A percentile compares a stretch with the other conserved stretches of the same genome.
Evolutionary conservation across 164 flowering plant genomes (phyloP).

Genomic region (Sextonia rubra): DNA sequence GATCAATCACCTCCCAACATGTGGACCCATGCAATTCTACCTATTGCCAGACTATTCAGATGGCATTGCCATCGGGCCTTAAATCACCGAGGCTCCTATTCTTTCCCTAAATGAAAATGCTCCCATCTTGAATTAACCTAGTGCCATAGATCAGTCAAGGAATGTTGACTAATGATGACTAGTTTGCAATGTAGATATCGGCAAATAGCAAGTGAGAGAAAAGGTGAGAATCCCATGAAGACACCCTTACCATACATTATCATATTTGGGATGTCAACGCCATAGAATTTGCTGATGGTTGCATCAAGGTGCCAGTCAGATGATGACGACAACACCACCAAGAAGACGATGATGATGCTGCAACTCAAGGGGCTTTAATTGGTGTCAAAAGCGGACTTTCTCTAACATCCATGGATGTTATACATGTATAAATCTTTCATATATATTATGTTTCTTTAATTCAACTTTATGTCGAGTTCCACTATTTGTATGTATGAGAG

Average conservation of each 20-base stretch:
- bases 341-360: neutral
- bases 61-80: neutral
- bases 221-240: slow-evolving; percentile 94
- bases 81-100: neutral
- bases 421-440: neutral
- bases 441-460: neutral
- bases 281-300: slow-evolving; percentile 86
- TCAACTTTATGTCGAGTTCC: no score
- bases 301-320: slow-evolving; percentile 84
- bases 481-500: no score
- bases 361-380: neutral
- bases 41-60: neutral
- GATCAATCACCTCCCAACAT: no score
- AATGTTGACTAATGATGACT: neutral
- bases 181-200: slow-evolving; percentile 56
- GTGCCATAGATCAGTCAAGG: neutral
- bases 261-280: slow-evolving; percentile 96
- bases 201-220: slow-evolving; percentile 92
- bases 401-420: neutral
- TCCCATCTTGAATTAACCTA: neutral
- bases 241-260: slow-evolving; percentile 92
- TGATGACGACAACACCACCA: slow-evolving; percentile 21
- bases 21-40: neutral
- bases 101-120: neutral
- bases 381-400: neutral